Conservation (phyloP, 2,329 filamentous ascomycete species). For the Fusarium udum region DNA sequence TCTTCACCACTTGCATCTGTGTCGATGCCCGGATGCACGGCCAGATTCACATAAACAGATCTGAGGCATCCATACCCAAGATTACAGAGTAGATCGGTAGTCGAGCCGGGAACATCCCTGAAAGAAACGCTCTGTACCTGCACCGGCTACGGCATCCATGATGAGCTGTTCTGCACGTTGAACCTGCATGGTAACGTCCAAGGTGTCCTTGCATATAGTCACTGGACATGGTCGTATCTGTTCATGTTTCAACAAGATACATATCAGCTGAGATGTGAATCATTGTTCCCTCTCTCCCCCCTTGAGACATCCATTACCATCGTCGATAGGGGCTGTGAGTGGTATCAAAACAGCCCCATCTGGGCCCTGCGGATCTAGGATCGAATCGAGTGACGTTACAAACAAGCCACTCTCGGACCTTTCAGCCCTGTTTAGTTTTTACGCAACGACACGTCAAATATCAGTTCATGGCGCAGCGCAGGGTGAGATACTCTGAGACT, state of each 20-base stretch:
- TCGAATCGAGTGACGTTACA: conserved; percentile 23
- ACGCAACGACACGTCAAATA: conserved; percentile 26
- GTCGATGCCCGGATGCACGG: background rate
- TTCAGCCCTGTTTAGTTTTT: conserved; percentile 26
- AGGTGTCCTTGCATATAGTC: background rate
- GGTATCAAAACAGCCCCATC: conserved; percentile 4
- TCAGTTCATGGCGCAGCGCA: conserved; percentile 17
- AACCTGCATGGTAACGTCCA: conserved; percentile 13
- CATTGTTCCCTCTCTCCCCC: conserved; percentile 5
- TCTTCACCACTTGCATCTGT: background rate
- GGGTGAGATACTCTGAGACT: background rate
- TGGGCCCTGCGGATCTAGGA: conserved; percentile 19
- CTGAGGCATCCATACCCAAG: conserved; percentile 8
- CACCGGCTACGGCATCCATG: conserved; percentile 20
- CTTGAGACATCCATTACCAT: background rate
- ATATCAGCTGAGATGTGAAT: background rate
- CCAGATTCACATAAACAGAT: background rate
- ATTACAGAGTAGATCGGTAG: conserved; percentile 2
- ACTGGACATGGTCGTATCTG: background rate
- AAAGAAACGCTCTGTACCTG: conserved; percentile 22
- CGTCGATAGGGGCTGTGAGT: background rate
- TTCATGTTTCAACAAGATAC: background rate
- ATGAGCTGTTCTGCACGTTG: conserved; percentile 23
- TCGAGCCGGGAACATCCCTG: conserved; percentile 27
- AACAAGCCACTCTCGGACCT: background rate